Evolutionary conservation across 164 flowering plant genomes (phyloP).

Genomic region (Taxillus chinensis): DNA sequence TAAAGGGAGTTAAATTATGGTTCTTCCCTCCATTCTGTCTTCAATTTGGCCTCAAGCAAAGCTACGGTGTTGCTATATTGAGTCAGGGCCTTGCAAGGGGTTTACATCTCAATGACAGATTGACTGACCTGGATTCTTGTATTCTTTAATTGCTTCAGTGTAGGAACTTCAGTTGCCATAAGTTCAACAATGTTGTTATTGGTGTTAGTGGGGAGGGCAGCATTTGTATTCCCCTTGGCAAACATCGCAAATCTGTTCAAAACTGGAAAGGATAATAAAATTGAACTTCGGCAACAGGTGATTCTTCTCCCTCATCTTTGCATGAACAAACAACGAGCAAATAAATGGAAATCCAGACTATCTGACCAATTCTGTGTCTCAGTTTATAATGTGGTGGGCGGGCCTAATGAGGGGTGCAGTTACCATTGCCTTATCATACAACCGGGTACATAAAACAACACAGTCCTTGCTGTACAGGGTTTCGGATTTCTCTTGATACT

Average conservation of each 20-base stretch:
- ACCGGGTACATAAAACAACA: slow-evolving; percentile 25
- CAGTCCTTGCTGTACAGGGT: background rate
- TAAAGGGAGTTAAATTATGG: too few relatives aligned
- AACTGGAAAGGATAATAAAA: slow-evolving; percentile 19
- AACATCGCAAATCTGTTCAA: slow-evolving; percentile 27
- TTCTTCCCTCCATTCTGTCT: too few relatives aligned
- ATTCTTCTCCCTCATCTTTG: background rate
- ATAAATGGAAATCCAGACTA: background rate
- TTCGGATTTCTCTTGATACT: background rate
- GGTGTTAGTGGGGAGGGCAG: slow-evolving; percentile 64
- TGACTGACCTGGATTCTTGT: too few relatives aligned
- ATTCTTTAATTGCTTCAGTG: slow-evolving; percentile 26
- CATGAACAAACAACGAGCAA: background rate
- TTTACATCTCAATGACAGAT: too few relatives aligned
- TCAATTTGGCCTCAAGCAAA: too few relatives aligned
- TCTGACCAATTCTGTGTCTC: slow-evolving; percentile 13
- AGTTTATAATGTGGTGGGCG: slow-evolving; percentile 82
- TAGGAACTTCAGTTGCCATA: slow-evolving; percentile 46
- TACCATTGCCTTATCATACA: slow-evolving; percentile 61
- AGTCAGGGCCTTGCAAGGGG: too few relatives aligned
- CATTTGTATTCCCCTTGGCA: slow-evolving; percentile 57
- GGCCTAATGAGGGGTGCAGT: slow-evolving; percentile 88
- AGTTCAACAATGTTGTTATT: slow-evolving; percentile 41
- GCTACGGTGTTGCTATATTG: too few relatives aligned
- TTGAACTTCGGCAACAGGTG: slow-evolving; percentile 44